phyloP scores from a whole-genome alignment of 495 filamentous ascomycete species.

The Hypoxylon crocopeplum region DNA sequence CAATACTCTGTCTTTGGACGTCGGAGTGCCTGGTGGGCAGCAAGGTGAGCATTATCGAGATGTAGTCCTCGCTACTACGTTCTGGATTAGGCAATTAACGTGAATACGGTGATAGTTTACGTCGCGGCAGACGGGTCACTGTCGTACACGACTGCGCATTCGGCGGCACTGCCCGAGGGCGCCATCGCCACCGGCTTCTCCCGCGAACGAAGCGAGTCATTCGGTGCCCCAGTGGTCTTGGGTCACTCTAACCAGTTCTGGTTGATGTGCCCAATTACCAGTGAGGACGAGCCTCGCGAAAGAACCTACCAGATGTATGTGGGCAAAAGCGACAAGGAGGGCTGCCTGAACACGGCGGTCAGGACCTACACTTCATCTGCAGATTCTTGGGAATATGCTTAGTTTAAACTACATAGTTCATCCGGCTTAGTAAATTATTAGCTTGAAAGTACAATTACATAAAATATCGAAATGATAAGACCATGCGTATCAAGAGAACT shows the following conservation, averaged over 20 bases:
- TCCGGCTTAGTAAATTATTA: no score
- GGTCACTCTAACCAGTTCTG: neutral
- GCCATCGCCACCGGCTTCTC: constrained; percentile 26
- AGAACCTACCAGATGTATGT: constrained; percentile 34
- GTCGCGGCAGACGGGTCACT: constrained; percentile 33
- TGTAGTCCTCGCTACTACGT: no score
- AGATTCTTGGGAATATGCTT: constrained; percentile 22
- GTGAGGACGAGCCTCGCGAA: constrained; percentile 22
- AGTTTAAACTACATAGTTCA: no score
- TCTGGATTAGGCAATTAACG: neutral
- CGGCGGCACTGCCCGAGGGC: constrained; percentile 24
- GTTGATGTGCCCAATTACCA: constrained; percentile 30
- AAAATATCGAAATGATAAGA: no score
- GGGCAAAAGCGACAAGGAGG: neutral
- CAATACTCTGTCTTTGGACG: constrained; percentile 26
- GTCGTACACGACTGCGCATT: constrained; percentile 34
- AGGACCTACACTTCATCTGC: constrained; percentile 20
- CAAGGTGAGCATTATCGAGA: constrained; percentile 23
- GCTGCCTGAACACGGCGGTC: constrained; percentile 7
- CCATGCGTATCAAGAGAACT: no score
- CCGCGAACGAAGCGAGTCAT: constrained; percentile 16
- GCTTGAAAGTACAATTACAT: no score
- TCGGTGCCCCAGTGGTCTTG: constrained; percentile 25
- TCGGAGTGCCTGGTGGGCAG: constrained; percentile 38
- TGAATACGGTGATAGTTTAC: constrained; percentile 22